Percentiles rank a stretch among this genome's conserved stretches.
Conservation (phyloP, 305 asterid genomes). For the Petunia hybrid region DNA sequence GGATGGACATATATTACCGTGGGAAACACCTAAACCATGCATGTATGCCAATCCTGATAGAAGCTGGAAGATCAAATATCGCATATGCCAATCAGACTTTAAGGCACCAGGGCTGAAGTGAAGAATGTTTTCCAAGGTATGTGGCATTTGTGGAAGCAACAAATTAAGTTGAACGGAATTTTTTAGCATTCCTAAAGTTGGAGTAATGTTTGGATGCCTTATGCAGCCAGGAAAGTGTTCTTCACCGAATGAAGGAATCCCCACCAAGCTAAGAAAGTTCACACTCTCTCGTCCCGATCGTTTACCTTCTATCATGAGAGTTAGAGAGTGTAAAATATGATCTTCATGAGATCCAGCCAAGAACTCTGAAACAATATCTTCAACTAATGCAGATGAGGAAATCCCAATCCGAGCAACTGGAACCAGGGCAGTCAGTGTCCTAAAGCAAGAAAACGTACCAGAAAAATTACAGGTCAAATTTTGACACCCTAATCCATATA, state of each 20-base stretch:
- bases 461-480: slow-evolving; percentile 58
- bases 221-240: slow-evolving; percentile 82
- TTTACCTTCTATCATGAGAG: slow-evolving; percentile 75
- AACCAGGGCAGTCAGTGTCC: slow-evolving; percentile 83
- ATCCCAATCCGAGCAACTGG: slow-evolving; percentile 68
- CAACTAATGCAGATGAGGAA: slow-evolving; percentile 62
- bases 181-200: slow-evolving; percentile 80
- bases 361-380: slow-evolving; percentile 67
- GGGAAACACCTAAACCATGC: slow-evolving; percentile 86
- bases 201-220: slow-evolving; percentile 92
- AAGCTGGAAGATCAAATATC: slow-evolving; percentile 74
- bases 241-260: slow-evolving; percentile 76
- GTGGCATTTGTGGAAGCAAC: slow-evolving; percentile 74
- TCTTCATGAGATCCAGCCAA: slow-evolving; percentile 77
- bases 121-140: slow-evolving; percentile 78
- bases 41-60: slow-evolving; percentile 85
- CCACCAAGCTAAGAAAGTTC: slow-evolving; percentile 81
- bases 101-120: slow-evolving; percentile 76
- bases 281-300: slow-evolving; percentile 59
- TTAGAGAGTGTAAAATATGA: slow-evolving; percentile 66
- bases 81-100: slow-evolving; percentile 78
- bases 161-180: slow-evolving; percentile 55
- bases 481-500: slow-evolving; percentile 58
- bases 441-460: slow-evolving; percentile 75
- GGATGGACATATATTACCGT: slow-evolving; percentile 78